A percentile compares a stretch with the other conserved stretches of the same genome.
Evolutionary conservation across 1,284 basidiomycete genomes (phyloP).

Genomic region (Cryptococcus floricola): DNA sequence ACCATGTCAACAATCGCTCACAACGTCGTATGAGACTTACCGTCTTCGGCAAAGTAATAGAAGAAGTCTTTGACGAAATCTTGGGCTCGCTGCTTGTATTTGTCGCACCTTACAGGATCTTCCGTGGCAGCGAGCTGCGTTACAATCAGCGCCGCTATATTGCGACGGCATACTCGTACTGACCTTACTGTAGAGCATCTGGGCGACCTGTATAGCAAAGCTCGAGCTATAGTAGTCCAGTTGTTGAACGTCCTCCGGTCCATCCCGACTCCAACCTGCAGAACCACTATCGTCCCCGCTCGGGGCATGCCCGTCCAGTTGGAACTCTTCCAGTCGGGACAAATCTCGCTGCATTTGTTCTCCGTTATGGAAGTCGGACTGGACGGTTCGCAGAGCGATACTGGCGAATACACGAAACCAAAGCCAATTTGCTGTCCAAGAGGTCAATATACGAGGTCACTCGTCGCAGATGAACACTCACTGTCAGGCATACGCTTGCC

Average conservation of each 20-base stretch:
- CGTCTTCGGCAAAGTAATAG: constrained; percentile 69
- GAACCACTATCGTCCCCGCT: constrained; percentile 48
- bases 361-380: constrained; percentile 58
- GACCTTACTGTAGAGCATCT: constrained; percentile 64
- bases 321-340: constrained; percentile 74
- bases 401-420: constrained; percentile 81
- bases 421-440: constrained; percentile 64
- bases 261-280: constrained; percentile 68
- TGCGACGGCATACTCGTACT: neutral
- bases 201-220: constrained; percentile 72
- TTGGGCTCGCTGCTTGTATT: constrained; percentile 61
- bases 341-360: constrained; percentile 67
- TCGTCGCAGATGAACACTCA: constrained; percentile 17
- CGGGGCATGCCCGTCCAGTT: constrained; percentile 52
- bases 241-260: constrained; percentile 70
- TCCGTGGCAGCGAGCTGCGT: constrained; percentile 55
- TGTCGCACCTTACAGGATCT: constrained; percentile 62
- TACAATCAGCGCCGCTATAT: neutral
- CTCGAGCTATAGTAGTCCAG: constrained; percentile 75
- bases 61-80: constrained; percentile 67
- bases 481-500: constrained; percentile 58
- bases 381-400: constrained; percentile 62
- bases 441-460: constrained; percentile 1
- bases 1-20: neutral
- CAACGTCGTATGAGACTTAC: constrained; percentile 43